These are phyloP conservation scores for Prunus mongolica DNA, from an alignment of 306 rosid genomes.

Conservation along the genomic window DNA sequence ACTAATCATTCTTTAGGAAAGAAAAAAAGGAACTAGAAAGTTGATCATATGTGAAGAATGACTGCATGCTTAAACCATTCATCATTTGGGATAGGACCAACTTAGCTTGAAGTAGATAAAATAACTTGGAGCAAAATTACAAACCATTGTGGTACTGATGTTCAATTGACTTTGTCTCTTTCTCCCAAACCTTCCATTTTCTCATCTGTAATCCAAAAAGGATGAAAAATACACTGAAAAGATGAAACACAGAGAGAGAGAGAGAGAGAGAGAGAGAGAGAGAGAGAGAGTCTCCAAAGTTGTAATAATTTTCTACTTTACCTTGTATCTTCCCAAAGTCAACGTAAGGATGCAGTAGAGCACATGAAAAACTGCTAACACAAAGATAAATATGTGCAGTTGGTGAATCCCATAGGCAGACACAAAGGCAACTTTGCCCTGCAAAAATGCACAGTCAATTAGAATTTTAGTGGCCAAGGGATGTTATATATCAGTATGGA, in stretches of 20 bases:
- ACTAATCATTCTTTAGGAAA: neutral
- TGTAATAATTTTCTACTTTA: neutral
- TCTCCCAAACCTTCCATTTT: conserved; percentile 76
- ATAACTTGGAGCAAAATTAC: neutral
- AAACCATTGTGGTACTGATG: conserved; percentile 41
- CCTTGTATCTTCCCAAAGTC: conserved; percentile 70
- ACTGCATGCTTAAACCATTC: neutral
- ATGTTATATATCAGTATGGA: too few relatives aligned
- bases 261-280: conserved; percentile 4
- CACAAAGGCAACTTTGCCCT: conserved; percentile 67
- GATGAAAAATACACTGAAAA: neutral
- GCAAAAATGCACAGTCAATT: neutral
- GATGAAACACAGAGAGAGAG: neutral
- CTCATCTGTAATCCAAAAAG: conserved; percentile 58
- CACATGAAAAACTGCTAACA: conserved; percentile 61
- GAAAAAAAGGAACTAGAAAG: neutral
- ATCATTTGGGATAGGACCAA: neutral
- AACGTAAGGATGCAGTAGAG: conserved; percentile 62
- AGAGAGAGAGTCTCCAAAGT: neutral
- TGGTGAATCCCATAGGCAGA: conserved; percentile 90
- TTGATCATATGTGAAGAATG: neutral
- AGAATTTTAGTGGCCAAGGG: neutral
- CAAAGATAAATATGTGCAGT: conserved; percentile 84
- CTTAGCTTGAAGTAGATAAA: neutral
- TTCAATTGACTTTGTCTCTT: conserved; percentile 55